Base-by-base conservation (phyloP, 495 filamentous ascomycete genomes). In the Podospora pseudopauciseta region DNA sequence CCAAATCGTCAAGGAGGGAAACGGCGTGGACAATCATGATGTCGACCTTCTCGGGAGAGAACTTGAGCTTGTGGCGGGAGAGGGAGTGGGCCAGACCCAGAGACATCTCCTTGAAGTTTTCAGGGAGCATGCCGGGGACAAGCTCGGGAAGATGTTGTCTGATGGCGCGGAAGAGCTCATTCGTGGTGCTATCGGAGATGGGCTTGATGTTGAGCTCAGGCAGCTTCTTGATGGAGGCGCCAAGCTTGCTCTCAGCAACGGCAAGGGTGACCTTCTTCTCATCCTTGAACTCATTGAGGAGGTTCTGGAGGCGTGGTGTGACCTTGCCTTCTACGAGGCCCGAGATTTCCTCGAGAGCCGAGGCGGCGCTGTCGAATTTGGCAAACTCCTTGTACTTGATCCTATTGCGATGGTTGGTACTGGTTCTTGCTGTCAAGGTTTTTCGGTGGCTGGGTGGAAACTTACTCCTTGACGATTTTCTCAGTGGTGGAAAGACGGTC, bases 1-100 rank as follows among this genome's bases (percentile, higher is more conserved):
- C 95, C 55, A 98, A 82, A 71, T 98, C 95, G 78, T 99, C 95
- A 26, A 99, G 84, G 60, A 97, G 88, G 28, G 89, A 89, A 73
- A 99, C 96, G 66, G 95, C 92, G 80, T 98, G 95, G 54, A 99
- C 92, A 71, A 99, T 97, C 95, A 99, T 99, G 64, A 93, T 94
- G 73, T 99, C 95, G 66, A 99, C 96, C 84, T 99, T 99, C 73
- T 99, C 95, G 59, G 95, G 91, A 4, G 93, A 97, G 84, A 99
- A 99, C 83, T 97, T 97, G 72, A 99, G 88, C 84, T 94, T 97
- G 83, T 99, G 94, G 67, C 95, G 89, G n/a, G 95, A 97, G 60
- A 99, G 87, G 54, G 93, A 97, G 83, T 99, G 95, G 18, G 96
- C 96, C 26, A 99, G 87, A 84, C 96, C 95, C 63, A 99, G 86